Evolutionary conservation across 1,284 basidiomycete genomes (phyloP).

Genomic region (Cryptococcus hybrid): DNA sequence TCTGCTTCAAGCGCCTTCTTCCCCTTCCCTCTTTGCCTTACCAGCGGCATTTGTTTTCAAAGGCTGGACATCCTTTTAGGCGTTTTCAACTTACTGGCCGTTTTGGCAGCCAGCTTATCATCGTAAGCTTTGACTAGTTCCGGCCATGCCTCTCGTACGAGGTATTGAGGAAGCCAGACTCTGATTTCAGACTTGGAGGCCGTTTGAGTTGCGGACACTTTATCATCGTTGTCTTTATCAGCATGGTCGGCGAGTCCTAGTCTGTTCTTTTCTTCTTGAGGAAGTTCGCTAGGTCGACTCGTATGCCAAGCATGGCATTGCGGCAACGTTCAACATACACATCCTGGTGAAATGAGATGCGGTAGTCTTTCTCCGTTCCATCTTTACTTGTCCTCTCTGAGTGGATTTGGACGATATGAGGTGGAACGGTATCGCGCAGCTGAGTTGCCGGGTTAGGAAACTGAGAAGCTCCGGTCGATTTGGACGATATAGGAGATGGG

Average conservation of each 20-base stretch:
- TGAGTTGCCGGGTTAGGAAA: background rate
- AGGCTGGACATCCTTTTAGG: constrained; percentile 7
- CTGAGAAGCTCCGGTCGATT: constrained; percentile 7
- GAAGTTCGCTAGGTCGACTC: constrained; percentile 23
- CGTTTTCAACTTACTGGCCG: constrained; percentile 5
- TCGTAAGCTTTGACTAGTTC: constrained; percentile 25
- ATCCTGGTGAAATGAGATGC: constrained; percentile 31
- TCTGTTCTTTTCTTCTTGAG: constrained; percentile 9
- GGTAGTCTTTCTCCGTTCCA: constrained; percentile 28
- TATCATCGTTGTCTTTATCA: constrained; percentile 1
- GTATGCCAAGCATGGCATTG: constrained; percentile 38
- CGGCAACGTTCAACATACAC: constrained; percentile 27
- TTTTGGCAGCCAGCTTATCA: constrained; percentile 22
- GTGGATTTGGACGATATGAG: constrained; percentile 34
- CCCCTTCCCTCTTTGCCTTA: background rate
- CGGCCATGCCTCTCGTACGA: constrained; percentile 36
- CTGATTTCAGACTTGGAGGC: constrained; percentile 20
- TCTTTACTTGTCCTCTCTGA: constrained; percentile 25
- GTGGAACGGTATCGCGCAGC: constrained; percentile 5
- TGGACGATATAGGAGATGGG: constrained; percentile 9
- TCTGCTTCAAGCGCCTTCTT: constrained; percentile 1
- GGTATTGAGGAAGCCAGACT: constrained; percentile 34
- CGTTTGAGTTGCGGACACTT: background rate
- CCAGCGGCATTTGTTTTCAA: background rate
- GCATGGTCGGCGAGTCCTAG: constrained; percentile 29